Conservation (phyloP, 164 flowering plant species). For the Buxus sempervirens region DNA sequence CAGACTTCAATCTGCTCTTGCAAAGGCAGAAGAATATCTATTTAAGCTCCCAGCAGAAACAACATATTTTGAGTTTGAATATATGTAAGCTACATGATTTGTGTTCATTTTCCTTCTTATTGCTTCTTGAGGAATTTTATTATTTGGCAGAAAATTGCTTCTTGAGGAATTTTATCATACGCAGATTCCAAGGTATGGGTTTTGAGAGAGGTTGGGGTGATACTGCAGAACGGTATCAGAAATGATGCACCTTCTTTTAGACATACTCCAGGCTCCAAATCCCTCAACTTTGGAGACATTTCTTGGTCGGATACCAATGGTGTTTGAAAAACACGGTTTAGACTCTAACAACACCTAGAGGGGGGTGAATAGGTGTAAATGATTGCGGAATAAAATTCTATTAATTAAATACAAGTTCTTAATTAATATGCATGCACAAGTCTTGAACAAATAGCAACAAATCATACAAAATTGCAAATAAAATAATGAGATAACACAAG, state of each 20-base stretch:
- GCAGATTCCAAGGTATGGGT: constrained; percentile 59
- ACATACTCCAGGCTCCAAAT: constrained; percentile 83
- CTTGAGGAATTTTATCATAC: neutral
- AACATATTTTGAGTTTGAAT: constrained; percentile 38
- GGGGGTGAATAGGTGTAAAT: too few relatives aligned
- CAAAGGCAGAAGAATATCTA: constrained; percentile 39
- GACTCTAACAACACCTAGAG: too few relatives aligned
- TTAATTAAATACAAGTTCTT: too few relatives aligned
- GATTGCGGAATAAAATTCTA: too few relatives aligned
- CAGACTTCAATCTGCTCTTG: constrained; percentile 35
- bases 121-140: neutral
- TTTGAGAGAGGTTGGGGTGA: constrained; percentile 80
- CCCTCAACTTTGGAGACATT: constrained; percentile 73
- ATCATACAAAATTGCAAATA: too few relatives aligned
- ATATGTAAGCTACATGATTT: constrained; percentile 11
- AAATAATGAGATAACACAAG: too few relatives aligned
- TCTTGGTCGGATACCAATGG: constrained; percentile 75
- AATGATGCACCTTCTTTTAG: constrained; percentile 63
- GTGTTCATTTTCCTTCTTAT: neutral
- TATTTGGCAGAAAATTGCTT: neutral
- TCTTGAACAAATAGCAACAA: too few relatives aligned
- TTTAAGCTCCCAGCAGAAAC: constrained; percentile 31
- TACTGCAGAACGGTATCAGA: constrained; percentile 43
- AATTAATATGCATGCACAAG: too few relatives aligned
- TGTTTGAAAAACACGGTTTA: too few relatives aligned